Conservation (phyloP, 176 grass and related monocot species). For the Microstegium vimineum region DNA sequence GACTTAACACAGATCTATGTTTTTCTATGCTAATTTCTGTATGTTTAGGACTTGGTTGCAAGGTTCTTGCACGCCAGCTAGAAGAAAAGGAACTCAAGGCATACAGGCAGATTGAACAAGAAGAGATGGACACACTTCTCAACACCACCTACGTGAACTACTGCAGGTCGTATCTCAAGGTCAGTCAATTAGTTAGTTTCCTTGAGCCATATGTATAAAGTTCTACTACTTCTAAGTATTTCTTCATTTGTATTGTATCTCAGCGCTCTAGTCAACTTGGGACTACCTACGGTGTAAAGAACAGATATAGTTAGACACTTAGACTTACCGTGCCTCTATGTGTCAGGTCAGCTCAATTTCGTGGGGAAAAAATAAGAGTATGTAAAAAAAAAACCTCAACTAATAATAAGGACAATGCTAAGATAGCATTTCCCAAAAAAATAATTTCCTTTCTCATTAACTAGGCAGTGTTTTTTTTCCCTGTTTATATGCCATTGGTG, state of each 20-base stretch:
- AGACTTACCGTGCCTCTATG: background rate
- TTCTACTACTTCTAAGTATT: background rate
- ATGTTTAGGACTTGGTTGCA: constrained; percentile 26
- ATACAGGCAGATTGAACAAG: constrained; percentile 44
- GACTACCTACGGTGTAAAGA: too few relatives aligned
- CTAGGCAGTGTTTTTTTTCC: background rate
- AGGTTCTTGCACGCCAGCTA: constrained; percentile 48
- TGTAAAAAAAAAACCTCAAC: background rate
- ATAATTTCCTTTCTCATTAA: background rate
- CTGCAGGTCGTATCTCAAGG: constrained; percentile 39
- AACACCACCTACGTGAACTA: constrained; percentile 33
- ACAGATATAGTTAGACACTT: too few relatives aligned
- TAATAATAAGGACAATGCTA: background rate
- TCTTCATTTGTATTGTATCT: background rate
- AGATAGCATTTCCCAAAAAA: background rate
- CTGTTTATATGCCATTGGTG: background rate
- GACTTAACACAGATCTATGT: background rate
- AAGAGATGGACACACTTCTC: constrained; percentile 46
- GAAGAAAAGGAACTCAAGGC: constrained; percentile 56
- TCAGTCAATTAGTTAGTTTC: background rate
- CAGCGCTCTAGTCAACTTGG: background rate
- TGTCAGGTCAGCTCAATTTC: background rate
- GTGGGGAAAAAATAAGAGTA: background rate
- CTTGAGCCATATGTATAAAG: background rate
- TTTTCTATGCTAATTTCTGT: background rate